Conservation (phyloP, 805 yeast genomes). For the Saccharomycodes ludwigii region DNA sequence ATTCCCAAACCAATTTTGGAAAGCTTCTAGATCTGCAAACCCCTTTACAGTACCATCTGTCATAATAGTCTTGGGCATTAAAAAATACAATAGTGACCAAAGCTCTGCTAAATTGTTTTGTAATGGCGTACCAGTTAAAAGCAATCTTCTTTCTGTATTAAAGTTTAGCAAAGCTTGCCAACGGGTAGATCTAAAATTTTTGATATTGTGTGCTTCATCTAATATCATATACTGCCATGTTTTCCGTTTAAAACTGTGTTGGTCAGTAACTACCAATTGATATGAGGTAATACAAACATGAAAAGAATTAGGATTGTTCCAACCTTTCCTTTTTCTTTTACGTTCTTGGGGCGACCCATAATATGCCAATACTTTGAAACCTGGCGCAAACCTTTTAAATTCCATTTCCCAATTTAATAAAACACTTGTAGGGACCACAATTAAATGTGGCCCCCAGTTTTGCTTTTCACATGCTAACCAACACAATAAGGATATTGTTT, state of each 20-base stretch:
- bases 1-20: constrained; percentile 97
- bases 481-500: constrained; percentile 76
- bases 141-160: constrained; percentile 76
- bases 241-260: constrained; percentile 81
- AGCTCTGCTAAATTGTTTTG: constrained; percentile 91
- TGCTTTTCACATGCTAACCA: constrained; percentile 89
- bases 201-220: constrained; percentile 97
- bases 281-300: constrained; percentile 96
- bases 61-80: constrained; percentile 92
- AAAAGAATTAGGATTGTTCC: constrained; percentile 94
- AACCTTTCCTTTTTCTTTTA: constrained; percentile 88
- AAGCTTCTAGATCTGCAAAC: constrained; percentile 89
- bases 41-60: constrained; percentile 44
- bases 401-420: constrained; percentile 99
- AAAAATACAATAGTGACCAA: constrained; percentile 88
- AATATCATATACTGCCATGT: constrained; percentile 93
- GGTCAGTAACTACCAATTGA: constrained; percentile 96
- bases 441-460: constrained; percentile 96
- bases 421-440: constrained; percentile 95
- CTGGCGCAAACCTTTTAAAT: constrained; percentile 95
- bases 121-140: constrained; percentile 93
- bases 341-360: constrained; percentile 97
- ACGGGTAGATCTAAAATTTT: constrained; percentile 88
- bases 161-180: constrained; percentile 95
- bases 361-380: constrained; percentile 87